Percentiles rank a stretch among this genome's conserved stretches.
phyloP scores from a whole-genome alignment of 2,329 filamentous ascomycete species.

The Aspergillus viridinutans region DNA sequence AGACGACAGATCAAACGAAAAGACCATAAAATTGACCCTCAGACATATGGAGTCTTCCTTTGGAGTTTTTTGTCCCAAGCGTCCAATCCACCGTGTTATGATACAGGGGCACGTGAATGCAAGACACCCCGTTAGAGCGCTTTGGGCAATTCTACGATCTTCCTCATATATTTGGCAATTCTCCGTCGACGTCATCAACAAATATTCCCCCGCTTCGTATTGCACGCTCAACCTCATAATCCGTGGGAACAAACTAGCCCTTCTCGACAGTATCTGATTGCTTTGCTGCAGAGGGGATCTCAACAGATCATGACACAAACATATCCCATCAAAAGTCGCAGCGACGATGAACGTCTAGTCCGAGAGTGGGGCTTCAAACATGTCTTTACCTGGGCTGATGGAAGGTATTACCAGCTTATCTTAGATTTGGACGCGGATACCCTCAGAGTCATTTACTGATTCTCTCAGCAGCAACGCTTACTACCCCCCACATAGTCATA shows the following conservation, averaged over 20 bases:
- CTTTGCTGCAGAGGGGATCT: not conserved
- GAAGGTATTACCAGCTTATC: slow-evolving; percentile 43
- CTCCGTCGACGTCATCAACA: not conserved
- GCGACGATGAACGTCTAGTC: slow-evolving; percentile 53
- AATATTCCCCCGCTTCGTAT: not conserved
- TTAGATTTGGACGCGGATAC: slow-evolving; percentile 3
- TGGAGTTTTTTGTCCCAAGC: no score
- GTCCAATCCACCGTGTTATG: no score
- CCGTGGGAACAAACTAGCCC: not conserved
- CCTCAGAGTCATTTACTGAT: not conserved
- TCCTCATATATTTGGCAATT: not conserved
- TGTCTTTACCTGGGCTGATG: slow-evolving; percentile 60
- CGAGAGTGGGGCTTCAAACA: slow-evolving; percentile 55
- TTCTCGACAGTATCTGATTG: not conserved
- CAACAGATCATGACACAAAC: slow-evolving; percentile 21
- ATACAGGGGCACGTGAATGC: no score
- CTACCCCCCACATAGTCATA: slow-evolving; percentile 57
- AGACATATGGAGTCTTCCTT: no score
- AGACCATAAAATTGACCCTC: no score
- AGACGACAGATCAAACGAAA: no score
- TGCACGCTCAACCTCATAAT: not conserved
- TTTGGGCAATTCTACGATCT: not conserved
- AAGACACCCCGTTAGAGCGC: not conserved
- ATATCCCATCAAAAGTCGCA: slow-evolving; percentile 31
- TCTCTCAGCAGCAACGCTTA: slow-evolving; percentile 48